These are phyloP conservation scores for Sporisorium sorghi DNA, from an alignment of 1,284 basidiomycete species.

Conservation along the genomic window DNA sequence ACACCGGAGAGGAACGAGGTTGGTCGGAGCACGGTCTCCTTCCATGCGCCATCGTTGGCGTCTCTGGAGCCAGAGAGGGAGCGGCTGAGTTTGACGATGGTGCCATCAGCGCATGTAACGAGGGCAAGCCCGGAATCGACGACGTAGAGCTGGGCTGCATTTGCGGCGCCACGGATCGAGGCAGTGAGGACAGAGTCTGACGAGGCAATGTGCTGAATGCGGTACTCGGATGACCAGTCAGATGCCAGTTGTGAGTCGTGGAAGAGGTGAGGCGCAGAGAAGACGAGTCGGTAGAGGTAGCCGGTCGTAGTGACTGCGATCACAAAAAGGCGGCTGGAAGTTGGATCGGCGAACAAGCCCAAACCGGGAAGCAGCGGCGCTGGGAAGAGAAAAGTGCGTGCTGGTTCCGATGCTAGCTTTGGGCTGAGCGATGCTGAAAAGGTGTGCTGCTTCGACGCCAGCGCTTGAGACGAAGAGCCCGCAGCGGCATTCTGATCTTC, in stretches of 20 bases:
- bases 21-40: conserved; percentile 53
- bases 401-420: conserved; percentile 31
- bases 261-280: conserved; percentile 47
- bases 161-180: conserved; percentile 29
- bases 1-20: conserved; percentile 60
- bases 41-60: conserved; percentile 48
- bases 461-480: conserved; percentile 18
- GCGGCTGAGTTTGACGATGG: conserved; percentile 58
- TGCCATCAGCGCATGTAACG: conserved; percentile 61
- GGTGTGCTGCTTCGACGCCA: conserved; percentile 14
- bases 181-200: conserved; percentile 32
- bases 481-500: conserved; percentile 13
- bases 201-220: conserved; percentile 41
- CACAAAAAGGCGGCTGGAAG: conserved; percentile 44
- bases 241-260: conserved; percentile 32
- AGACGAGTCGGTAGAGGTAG: conserved; percentile 53
- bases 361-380: conserved; percentile 53
- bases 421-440: conserved; percentile 32
- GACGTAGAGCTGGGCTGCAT: conserved; percentile 49
- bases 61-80: conserved; percentile 19
- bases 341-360: conserved; percentile 48
- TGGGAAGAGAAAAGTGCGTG: conserved; percentile 52
- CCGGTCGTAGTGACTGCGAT: conserved; percentile 54
- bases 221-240: conserved; percentile 55
- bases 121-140: conserved; percentile 56